Evolutionary conservation across 345 rosid species (phyloP).

Genomic region (Euphorbia lathyris): DNA sequence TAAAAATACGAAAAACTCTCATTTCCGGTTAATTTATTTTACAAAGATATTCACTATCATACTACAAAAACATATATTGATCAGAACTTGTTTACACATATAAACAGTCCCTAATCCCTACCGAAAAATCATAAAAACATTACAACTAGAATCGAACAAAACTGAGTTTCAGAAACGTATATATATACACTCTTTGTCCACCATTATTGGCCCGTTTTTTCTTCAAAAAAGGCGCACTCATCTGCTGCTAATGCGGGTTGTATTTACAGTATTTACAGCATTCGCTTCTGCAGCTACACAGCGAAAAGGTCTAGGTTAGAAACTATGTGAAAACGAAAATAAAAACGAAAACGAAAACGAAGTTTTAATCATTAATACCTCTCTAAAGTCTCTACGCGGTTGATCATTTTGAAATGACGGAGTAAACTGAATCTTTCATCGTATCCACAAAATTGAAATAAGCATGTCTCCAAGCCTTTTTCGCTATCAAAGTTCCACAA

Average conservation of each 20-base stretch:
- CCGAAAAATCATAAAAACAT: background rate
- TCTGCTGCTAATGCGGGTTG: background rate
- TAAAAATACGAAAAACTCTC: background rate
- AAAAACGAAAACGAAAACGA: background rate
- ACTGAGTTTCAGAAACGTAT: background rate
- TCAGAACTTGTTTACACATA: background rate
- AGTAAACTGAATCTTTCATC: background rate
- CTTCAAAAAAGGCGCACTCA: background rate
- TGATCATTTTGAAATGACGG: background rate
- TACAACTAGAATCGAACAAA: background rate
- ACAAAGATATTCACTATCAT: background rate
- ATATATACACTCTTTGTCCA: background rate
- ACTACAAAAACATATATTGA: background rate
- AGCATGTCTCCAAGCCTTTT: conserved; percentile 14
- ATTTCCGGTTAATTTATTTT: too few relatives aligned
- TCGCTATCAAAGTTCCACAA: conserved; percentile 8
- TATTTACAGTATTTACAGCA: too few relatives aligned
- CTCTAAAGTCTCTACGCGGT: background rate
- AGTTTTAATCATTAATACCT: background rate
- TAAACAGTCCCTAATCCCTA: background rate
- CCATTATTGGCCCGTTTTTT: background rate
- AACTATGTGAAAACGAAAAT: background rate
- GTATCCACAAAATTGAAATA: conserved; percentile 5
- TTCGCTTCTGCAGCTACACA: background rate
- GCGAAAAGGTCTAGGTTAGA: background rate